Percentiles rank a stretch among this genome's conserved stretches.
These are phyloP conservation scores for Allium fistulosum DNA, from an alignment of 106 monocot genomes.

Conservation along the genomic window DNA sequence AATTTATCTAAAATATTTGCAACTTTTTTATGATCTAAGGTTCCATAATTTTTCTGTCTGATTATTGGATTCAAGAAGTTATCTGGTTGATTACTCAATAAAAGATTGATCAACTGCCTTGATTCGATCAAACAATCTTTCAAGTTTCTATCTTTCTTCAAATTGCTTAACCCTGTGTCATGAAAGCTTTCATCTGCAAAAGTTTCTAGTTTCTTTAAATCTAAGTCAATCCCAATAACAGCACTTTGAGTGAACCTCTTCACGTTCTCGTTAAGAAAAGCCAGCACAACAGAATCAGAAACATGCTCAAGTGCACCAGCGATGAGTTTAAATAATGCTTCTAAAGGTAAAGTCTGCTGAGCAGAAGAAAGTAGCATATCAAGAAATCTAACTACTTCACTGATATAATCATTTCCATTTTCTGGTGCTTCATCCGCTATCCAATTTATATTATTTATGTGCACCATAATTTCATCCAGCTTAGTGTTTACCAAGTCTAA, in stretches of 20 bases:
- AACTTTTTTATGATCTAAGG: constrained; percentile 60
- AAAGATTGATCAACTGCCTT: constrained; percentile 54
- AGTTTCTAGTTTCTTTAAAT: constrained; percentile 40
- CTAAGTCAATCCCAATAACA: constrained; percentile 43
- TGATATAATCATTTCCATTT: constrained; percentile 43
- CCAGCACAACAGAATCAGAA: constrained; percentile 33
- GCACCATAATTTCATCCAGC: constrained; percentile 41
- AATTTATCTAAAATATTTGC: constrained; percentile 60
- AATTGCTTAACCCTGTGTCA: constrained; percentile 17
- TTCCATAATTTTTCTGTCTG: constrained; percentile 47
- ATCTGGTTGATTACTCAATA: constrained; percentile 51
- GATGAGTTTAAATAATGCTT: constrained; percentile 34
- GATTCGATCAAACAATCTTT: constrained; percentile 46
- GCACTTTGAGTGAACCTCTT: constrained; percentile 55
- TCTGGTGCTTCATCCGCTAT: constrained; percentile 47
- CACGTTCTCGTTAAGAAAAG: constrained; percentile 45
- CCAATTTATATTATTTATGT: constrained; percentile 50
- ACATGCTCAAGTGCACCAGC: constrained; percentile 40
- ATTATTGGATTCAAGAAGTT: constrained; percentile 75
- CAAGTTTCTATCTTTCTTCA: constrained; percentile 36
- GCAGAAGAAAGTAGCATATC: constrained; percentile 35
- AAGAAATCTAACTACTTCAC: constrained; percentile 33
- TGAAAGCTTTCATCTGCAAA: constrained; percentile 46
- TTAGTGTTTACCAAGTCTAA: constrained; percentile 27
- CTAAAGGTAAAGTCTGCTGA: constrained; percentile 40